A percentile compares a stretch with the other conserved stretches of the same genome.
Evolutionary conservation across 148 eudicot genomes (phyloP).

Genomic region (Polygonum aviculare): DNA sequence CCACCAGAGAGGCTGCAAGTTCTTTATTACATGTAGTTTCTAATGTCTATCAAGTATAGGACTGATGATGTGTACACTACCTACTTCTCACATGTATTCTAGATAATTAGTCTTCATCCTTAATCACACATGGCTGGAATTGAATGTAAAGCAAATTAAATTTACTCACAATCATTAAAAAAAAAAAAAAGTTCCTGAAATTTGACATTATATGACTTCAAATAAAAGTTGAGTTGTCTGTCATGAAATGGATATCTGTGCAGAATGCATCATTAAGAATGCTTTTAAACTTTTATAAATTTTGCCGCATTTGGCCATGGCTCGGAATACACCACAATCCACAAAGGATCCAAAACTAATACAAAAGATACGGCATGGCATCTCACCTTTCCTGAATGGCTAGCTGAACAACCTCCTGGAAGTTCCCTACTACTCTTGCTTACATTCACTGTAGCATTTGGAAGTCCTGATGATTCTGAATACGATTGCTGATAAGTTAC

Average conservation of each 20-base stretch:
- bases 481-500: constrained; percentile 26
- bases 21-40: not conserved
- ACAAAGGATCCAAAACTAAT: not conserved
- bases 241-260: not conserved
- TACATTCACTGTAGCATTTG: constrained; percentile 22
- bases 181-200: not conserved
- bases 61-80: not conserved
- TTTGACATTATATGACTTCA: not conserved
- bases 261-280: not conserved
- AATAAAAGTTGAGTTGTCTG: not conserved
- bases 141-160: not conserved
- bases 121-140: not conserved
- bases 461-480: constrained; percentile 37
- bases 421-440: constrained; percentile 13
- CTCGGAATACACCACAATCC: not conserved
- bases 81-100: not conserved
- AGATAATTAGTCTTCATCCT: not conserved
- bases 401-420: constrained; percentile 14
- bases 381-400: constrained; percentile 31
- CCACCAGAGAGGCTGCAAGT: not conserved
- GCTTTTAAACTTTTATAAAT: not conserved
- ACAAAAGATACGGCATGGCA: not conserved
- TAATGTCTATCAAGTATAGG: not conserved
- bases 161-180: not conserved
- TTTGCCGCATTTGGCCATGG: not conserved